A percentile compares a stretch with the other conserved stretches of the same genome.
Conservation (phyloP, 2,329 filamentous ascomycete species). For the Cladosporium halotolerans region DNA sequence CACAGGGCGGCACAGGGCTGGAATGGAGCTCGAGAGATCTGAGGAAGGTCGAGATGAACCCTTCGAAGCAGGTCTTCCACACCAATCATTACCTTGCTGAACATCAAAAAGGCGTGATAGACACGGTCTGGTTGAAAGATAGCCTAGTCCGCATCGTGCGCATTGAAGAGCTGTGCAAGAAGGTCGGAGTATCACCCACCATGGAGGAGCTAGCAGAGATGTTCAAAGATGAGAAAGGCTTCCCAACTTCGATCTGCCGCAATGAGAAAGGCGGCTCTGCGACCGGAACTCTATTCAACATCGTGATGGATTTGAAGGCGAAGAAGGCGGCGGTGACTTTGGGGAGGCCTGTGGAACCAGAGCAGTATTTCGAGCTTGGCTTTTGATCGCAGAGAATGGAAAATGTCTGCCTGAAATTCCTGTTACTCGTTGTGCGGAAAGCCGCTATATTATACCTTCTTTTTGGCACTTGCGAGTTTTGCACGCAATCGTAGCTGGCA, state of each 20-base stretch:
- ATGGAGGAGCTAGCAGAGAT: slow-evolving; percentile 28
- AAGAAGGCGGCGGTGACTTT: slow-evolving; percentile 26
- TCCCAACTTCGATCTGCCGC: slow-evolving; percentile 34
- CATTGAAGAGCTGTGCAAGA: slow-evolving; percentile 17
- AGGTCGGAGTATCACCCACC: slow-evolving; percentile 33
- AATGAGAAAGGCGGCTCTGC: slow-evolving; percentile 19
- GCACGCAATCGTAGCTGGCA: no score
- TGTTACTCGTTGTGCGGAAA: no score
- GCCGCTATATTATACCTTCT: no score
- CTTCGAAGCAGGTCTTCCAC: slow-evolving; percentile 33
- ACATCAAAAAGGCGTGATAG: slow-evolving; percentile 33
- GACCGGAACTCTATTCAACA: slow-evolving; percentile 32
- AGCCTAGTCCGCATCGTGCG: slow-evolving; percentile 20
- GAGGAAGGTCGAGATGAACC: slow-evolving; percentile 30
- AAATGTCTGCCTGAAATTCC: no score
- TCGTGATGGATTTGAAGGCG: slow-evolving; percentile 32
- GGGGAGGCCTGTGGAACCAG: slow-evolving; percentile 28
- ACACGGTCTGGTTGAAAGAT: slow-evolving; percentile 40
- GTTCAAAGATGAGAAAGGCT: slow-evolving; percentile 39
- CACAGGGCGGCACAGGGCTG: slow-evolving; percentile 40
- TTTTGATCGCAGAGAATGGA: slow-evolving; percentile 8
- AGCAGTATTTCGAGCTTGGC: slow-evolving; percentile 22
- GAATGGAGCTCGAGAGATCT: slow-evolving; percentile 41
- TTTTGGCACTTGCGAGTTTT: no score
- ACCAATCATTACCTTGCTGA: slow-evolving; percentile 38